Evolutionary conservation across 2,329 filamentous ascomycete genomes (phyloP), one percentile per base, ranked within the genome.

Genomic region (Trichophyton rubrum): DNA sequence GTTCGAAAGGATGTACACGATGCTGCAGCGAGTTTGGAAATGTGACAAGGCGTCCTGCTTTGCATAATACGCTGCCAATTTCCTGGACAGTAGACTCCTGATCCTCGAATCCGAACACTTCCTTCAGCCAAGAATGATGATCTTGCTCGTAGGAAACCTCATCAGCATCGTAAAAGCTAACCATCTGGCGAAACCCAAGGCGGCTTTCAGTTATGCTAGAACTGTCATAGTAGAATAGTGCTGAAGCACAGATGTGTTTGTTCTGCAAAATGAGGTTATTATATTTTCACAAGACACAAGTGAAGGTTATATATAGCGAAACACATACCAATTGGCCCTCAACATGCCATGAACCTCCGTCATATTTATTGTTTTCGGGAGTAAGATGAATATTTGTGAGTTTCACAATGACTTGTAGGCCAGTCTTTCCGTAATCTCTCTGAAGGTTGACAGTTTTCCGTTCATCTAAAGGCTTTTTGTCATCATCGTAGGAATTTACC

Each of bases 371-470:
- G 3, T 82, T 79, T 35, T 81, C 78, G 0, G 83, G 83, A 0
- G 78, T 82, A 0, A 85, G 74, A 56, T 84, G 75, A 60, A 85
- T 83, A 51, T 77, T 80, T 1, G 82, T 80, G 66, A 87, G 75
- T 67, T 86, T 86, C 56, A 86, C 79, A 53, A 86, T 85, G 53
- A 87, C 69, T 66, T 87, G 83, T 2, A 85, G 66, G 1, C 78
- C 77, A 7, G 67, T 66, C 2, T 73, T 66, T 17, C 64, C 58
- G 60, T 71, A 77, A n/a, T 69, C 59, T 17, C 66, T 51, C 47
- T 62, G 58, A 2, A 73, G 63, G 33, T 68, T 47, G 33, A 69
- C 40, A 64, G 61, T 41, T 13, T 53, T 1, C 15, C 49, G 11
- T 11, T n/a, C 7, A 5, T 40, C 8, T 70, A 71, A 27, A 60